Base-by-base conservation (phyloP, 1,284 basidiomycete genomes). In the Marasmius tenuissimus region DNA sequence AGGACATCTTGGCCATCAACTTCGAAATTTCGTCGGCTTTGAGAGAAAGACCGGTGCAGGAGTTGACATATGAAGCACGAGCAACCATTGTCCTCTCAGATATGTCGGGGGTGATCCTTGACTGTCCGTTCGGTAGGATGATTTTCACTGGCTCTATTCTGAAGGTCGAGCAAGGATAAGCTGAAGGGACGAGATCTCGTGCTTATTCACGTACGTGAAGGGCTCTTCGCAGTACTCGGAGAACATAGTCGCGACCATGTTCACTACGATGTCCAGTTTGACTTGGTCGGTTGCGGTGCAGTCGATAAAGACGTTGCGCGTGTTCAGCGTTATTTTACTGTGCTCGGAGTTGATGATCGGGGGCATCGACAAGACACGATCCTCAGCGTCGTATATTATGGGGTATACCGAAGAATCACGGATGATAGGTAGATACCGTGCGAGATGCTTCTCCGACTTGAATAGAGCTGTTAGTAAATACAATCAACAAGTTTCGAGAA, bases 301-400 rank as follows among this genome's bases (percentile, higher is more conserved):
- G 75, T 99, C 97, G 68, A 99, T 93, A 77, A 98, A 98, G 72
- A 99, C 83, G 76, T 99, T 98, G 62, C 84, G 87, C 12, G 97
- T 99, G 73, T 96, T 89, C 65, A 98, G 81, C 0, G 94, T 94
- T 71, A 99, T 99, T 81, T 98, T 99, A 73, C 94, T 97, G 77
- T 95, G 93, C 66, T 97, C 89, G 6, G 95, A 97, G 79, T 98
- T 98, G 79, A 98, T 97, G 75, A 99, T 98, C 2, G 97, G 97
- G 34, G 97, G 97, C 91, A 99, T 96, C 11, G 95, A 97, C 18
- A 97, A 83, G 1, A 99, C 97, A 38, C 81, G 86, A 72, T 94
- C 89, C 61, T 92, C 82, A 20, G 86, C 81, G 75, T 98, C 97
- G 77, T 98, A 98, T 73, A 99, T 97, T 77, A 99, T 93, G 22